Base-by-base conservation (phyloP, 352 stramenopile genomes). In the Saprolegnia parasitica region DNA sequence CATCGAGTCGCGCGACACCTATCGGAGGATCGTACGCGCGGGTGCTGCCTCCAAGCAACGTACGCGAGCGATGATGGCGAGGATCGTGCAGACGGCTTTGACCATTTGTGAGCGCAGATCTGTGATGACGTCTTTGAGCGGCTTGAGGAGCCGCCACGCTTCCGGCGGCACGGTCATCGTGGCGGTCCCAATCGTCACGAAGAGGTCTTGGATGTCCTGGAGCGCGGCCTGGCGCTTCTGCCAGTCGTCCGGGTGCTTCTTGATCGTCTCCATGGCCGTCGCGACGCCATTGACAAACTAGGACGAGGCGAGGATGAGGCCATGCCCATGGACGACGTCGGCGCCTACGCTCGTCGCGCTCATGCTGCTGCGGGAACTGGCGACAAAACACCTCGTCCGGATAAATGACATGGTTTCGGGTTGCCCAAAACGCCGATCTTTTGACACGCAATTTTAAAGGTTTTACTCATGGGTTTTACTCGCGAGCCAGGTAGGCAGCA, bases 51-150 rank as follows among this genome's bases (percentile, higher is more conserved):
- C 24, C 1, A 42, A 9, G 20, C 9, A 5, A 54, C 26, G 39
- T n/a, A 79, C 77, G 29, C 68, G 76, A 39, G 84, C 86, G 23
- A 94, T 82, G 62, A 74, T 77, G 23, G 78, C 77, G 15, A 94
- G 76, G 63, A 90, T 60, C 2, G 68, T 63, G 58, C 86, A 94
- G 18, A 90, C 84, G 56, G 92, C 86, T 68, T 94, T 94, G 68
- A 94, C 86, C 66, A 94, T 90, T 72, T 94, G 86, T 21, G 86
- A 94, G 39, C 86, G 80, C 62, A 94, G 68, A 60, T 94, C 86
- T 65, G 90, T 81, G 58, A 94, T 74, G 75, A 91, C 83, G 24
- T 49, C 47, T 57, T 89, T 90, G 20, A 94, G 77, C 23, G 84
- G 84, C 72, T 87, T 84, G 65, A 94, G 76, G 24, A 76, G 74